Base-by-base conservation (phyloP, 2,329 filamentous ascomycete species). In the Ophioceras dolichostomum region DNA sequence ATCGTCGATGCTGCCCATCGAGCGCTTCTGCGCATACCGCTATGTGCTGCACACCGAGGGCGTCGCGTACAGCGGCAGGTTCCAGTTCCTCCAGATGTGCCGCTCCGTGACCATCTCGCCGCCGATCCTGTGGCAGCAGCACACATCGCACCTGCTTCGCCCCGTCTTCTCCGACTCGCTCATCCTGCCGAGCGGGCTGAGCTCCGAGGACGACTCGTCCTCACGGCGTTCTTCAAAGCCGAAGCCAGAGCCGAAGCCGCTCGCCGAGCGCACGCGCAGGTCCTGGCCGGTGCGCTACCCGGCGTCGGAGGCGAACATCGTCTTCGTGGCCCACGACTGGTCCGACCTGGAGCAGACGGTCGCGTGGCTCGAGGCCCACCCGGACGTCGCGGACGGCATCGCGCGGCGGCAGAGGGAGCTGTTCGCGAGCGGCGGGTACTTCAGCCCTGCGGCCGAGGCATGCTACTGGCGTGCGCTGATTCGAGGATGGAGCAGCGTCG, bases 11-110 rank as follows among this genome's bases (percentile, higher is more conserved):
- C 45, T 72, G 9, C 42, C 46, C 8, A 65, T 72, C 44, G 59
- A 67, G 42, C 66, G 66, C 33, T 72, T 72, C 42, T 72, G 68
- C 51, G 52, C 53, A 38, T 66, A 67, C 50, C 62, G 60, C 38
- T 71, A 70, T 49, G 54, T 72, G 30, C 50, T 71, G 19, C 62
- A 71, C 49, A 70, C 67, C 6, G 68, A 72, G 53, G 68, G 68
- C 5, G 55, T 72, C n/a, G 61, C 65, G 4, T 72, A 72, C 52
- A 65, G 59, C 38, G 68, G 68, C 2, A 60, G 67, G 10, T 61
- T 72, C 40, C 64, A 63, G 41, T 70, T 64, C 46, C 60, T 70
- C 48, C 65, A 65, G 51, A 60, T 69, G 34, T 72, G 68, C 47
- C 56, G 48, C 9, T 64, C 60, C 43, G 62, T 70, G 1, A 54